These are phyloP conservation scores for Lepidium sativum DNA, from an alignment of 345 rosid species.

Conservation along the genomic window DNA sequence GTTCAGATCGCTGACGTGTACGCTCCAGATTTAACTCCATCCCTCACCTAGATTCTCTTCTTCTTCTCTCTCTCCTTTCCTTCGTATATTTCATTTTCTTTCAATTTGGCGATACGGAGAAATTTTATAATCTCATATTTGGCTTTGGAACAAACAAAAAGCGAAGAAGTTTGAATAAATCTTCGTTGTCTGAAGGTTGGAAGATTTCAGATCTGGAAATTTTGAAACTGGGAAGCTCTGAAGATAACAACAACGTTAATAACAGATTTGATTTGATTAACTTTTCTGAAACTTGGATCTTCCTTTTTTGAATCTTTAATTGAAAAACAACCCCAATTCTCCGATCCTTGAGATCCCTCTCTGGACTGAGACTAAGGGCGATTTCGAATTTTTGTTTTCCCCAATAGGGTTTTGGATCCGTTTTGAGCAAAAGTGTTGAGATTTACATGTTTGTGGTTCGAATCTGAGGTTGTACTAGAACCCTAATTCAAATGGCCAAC, in stretches of 20 bases:
- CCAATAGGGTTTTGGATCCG: background rate
- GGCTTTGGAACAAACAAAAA: background rate
- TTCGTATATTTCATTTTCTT: background rate
- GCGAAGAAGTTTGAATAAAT: slow-evolving; percentile 2
- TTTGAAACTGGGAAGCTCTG: background rate
- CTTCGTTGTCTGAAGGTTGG: background rate
- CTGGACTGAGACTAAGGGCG: background rate
- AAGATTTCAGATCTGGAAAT: slow-evolving; percentile 14
- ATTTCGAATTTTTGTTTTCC: background rate
- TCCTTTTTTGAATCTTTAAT: slow-evolving; percentile 4
- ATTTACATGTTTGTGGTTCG: slow-evolving; percentile 21
- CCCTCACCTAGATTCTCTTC: slow-evolving; percentile 30
- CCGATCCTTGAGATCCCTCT: slow-evolving; percentile 3
- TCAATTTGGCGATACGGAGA: slow-evolving; percentile 7
- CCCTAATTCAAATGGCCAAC: slow-evolving; percentile 35
- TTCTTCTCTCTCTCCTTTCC: background rate
- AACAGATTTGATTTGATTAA: background rate
- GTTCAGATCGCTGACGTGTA: slow-evolving; percentile 70
- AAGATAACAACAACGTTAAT: background rate
- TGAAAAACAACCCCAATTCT: slow-evolving; percentile 19
- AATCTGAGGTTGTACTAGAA: slow-evolving; percentile 25
- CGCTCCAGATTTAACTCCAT: slow-evolving; percentile 48
- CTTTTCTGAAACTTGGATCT: slow-evolving; percentile 12
- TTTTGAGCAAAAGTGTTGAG: background rate
- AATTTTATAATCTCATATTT: background rate